Conservation (phyloP, 345 rosid genomes). For the Clarkia xantiana region DNA sequence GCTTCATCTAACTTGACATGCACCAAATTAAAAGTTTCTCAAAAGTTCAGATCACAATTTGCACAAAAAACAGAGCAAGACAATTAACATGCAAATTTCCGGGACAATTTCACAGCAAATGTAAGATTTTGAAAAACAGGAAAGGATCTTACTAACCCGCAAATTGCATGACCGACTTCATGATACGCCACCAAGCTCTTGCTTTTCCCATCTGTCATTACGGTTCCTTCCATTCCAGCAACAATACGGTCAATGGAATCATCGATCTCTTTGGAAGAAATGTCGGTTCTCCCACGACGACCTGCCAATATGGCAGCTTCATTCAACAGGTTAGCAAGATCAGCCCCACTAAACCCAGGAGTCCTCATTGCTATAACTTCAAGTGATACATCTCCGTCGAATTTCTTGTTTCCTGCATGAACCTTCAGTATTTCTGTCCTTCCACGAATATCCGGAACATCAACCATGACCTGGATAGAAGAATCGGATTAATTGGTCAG, state of each 20-base stretch:
- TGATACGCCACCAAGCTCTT: constrained; percentile 96
- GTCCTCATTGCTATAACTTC: constrained; percentile 94
- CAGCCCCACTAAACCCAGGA: constrained; percentile 97
- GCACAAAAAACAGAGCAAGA: no score
- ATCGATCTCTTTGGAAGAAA: constrained; percentile 87
- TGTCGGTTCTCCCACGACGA: constrained; percentile 64
- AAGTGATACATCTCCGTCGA: constrained; percentile 74
- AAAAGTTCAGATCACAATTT: no score
- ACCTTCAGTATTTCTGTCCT: constrained; percentile 89
- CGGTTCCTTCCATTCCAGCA: constrained; percentile 99
- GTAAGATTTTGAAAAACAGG: no score
- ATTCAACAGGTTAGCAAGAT: constrained; percentile 89
- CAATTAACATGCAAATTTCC: no score
- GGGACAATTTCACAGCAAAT: no score
- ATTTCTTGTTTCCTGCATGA: constrained; percentile 80
- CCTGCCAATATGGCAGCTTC: constrained; percentile 97
- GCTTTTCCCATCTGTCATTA: constrained; percentile 97
- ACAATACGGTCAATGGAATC: constrained; percentile 96
- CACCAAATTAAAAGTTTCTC: no score
- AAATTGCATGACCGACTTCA: constrained; percentile 93
- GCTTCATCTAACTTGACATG: no score
- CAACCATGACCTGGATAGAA: constrained; percentile 56
- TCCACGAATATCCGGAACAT: constrained; percentile 84
- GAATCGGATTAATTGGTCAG: no score
- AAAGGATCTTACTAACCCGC: constrained; percentile 46